Conservation (phyloP, 2,329 filamentous ascomycete species). For the Pseudofabraea citricarpa region DNA sequence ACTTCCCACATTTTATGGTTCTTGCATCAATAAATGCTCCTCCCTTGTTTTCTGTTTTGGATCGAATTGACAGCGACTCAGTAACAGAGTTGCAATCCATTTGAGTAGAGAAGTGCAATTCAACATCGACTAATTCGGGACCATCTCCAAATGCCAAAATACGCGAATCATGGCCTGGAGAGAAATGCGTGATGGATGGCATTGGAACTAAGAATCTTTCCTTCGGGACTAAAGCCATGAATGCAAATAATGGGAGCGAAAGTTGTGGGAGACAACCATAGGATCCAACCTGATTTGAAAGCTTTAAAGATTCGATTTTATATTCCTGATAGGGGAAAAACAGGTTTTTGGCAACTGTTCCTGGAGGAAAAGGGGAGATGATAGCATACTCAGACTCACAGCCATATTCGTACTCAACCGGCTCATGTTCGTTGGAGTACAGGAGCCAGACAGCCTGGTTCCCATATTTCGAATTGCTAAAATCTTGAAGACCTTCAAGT, state of each 20-base stretch:
- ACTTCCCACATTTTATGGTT: neutral
- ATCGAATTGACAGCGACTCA: neutral
- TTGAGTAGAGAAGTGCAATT: neutral
- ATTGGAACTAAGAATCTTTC: neutral
- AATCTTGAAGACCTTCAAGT: slow-evolving; percentile 44
- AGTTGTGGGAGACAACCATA: neutral
- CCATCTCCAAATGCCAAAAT: neutral
- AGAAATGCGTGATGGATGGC: neutral
- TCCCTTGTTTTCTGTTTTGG: neutral
- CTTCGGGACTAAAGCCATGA: neutral
- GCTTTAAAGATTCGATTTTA: neutral
- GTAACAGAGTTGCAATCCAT: neutral
- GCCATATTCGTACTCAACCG: neutral
- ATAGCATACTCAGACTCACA: too few species aligned
- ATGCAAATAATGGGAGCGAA: neutral
- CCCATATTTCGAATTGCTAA: slow-evolving; percentile 34
- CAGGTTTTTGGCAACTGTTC: neutral
- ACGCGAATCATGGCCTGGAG: neutral
- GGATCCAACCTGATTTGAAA: neutral
- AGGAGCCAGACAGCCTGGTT: slow-evolving; percentile 33
- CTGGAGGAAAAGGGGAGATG: neutral
- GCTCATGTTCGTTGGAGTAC: neutral
- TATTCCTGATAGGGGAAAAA: neutral
- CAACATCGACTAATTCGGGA: neutral
- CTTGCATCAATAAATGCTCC: neutral